These are phyloP conservation scores for Soucietia sequanensis DNA, from an alignment of 805 yeast genomes.

Conservation along the genomic window DNA sequence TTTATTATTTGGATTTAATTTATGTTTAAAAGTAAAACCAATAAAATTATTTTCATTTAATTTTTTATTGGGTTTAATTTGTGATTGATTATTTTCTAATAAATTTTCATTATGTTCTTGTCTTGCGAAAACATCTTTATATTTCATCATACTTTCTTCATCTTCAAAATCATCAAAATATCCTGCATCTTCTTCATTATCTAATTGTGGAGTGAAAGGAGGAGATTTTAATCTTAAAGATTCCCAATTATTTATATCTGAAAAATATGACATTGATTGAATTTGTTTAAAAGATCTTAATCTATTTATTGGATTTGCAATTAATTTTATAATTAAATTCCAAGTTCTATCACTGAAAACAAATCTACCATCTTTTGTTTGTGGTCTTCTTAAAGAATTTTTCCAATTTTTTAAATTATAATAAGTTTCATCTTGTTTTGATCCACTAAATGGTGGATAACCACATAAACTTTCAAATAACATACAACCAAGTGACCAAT, in stretches of 20 bases:
- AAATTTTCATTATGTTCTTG: slow-evolving; percentile 79
- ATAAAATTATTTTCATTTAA: slow-evolving; percentile 56
- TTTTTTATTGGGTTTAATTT: too few relatives aligned
- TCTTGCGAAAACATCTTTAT: slow-evolving; percentile 94
- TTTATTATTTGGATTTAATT: slow-evolving; percentile 54
- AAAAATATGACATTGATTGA: slow-evolving; percentile 74
- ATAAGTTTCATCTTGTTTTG: slow-evolving; percentile 91
- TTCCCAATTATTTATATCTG: slow-evolving; percentile 74
- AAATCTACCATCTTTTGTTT: slow-evolving; percentile 83
- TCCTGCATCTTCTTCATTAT: slow-evolving; percentile 97
- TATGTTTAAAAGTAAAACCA: slow-evolving; percentile 95
- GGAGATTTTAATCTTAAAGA: slow-evolving; percentile 69
- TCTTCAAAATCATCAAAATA: slow-evolving; percentile 97
- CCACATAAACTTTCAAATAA: slow-evolving; percentile 94
- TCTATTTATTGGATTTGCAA: slow-evolving; percentile 76
- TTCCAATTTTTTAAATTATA: slow-evolving; percentile 92
- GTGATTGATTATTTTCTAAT: slow-evolving; percentile 54
- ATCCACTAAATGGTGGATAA: slow-evolving; percentile 95
- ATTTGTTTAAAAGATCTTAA: slow-evolving; percentile 79
- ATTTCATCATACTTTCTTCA: slow-evolving; percentile 96
- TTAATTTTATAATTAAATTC: slow-evolving; percentile 76
- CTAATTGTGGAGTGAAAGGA: slow-evolving; percentile 96
- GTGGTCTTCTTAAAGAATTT: slow-evolving; percentile 83
- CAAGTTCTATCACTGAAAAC: slow-evolving; percentile 97
- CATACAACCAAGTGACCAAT: slow-evolving; percentile 99